Evolutionary conservation across 495 filamentous ascomycete genomes (phyloP), one percentile per base, ranked within the genome.

Genomic region (Parathielavia appendiculata): DNA sequence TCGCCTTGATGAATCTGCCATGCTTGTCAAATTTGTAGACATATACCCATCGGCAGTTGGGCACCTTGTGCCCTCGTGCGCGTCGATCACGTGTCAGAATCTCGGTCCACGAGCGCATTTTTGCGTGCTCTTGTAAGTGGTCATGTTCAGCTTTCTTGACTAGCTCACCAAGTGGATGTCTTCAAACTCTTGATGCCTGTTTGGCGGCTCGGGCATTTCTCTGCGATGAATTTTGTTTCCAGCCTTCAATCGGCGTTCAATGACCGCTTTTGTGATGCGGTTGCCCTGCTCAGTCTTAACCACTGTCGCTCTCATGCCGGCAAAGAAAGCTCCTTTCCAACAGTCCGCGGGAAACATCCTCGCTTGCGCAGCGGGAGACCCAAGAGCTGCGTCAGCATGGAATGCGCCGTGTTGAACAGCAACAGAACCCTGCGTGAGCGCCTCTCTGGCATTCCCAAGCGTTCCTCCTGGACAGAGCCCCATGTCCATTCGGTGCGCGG

Each of bases 391-490:
- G 23, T 46, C 19, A 13, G 44, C 44, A 13, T 47, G 20, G 9
- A 47, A 30, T 5, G 44, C 44, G 44, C 44, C 12, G 20, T 47
- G 44, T 47, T 47, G 44, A 47, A 47, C 20, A 26, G 23, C 44
- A 26, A 46, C 43, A 46, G 43, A 46, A 46, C 43, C 43, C 43
- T 46, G 43, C 43, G 43, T 9, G 43, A 46, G 43, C 43, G 43
- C 43, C 43, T 46, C 43, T 46, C 43, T 46, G 43, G 43, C 43
- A 46, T 46, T 26, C 43, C 43, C 19, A 22, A 26, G 22, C 11
- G 19, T 26, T 46, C 22, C 43, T 46, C 22, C 43, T 46, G 43
- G 43, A 20, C 34, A 22, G 22, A 46, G 43, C 19, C 43, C 43
- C 34, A 35, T 35, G 34, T 35, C 43, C 22, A 13, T 46, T 46